A percentile compares a stretch with the other conserved stretches of the same genome.
These are phyloP conservation scores for Yamadazyma nakazawae DNA, from an alignment of 805 yeast genomes.

Conservation along the genomic window DNA sequence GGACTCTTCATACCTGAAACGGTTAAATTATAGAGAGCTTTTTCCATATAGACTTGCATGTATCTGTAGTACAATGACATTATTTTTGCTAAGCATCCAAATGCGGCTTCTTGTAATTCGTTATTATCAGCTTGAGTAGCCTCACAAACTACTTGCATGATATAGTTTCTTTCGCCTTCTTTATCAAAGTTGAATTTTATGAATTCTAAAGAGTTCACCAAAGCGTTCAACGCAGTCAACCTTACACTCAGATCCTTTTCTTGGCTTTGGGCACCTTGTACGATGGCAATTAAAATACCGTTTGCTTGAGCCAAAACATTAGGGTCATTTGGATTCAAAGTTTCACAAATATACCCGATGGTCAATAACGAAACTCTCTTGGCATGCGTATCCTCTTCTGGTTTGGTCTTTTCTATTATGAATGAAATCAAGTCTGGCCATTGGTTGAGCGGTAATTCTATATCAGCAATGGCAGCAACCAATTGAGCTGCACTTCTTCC, in stretches of 20 bases:
- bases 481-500: slow-evolving; percentile 89
- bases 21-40: slow-evolving; percentile 87
- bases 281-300: slow-evolving; percentile 91
- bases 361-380: slow-evolving; percentile 86
- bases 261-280: slow-evolving; percentile 87
- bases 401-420: slow-evolving; percentile 81
- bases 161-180: slow-evolving; percentile 93
- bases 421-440: slow-evolving; percentile 86
- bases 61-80: slow-evolving; percentile 84
- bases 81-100: slow-evolving; percentile 90
- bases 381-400: slow-evolving; percentile 71
- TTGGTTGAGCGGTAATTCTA: slow-evolving; percentile 81
- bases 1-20: slow-evolving; percentile 85
- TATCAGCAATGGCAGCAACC: slow-evolving; percentile 95
- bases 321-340: slow-evolving; percentile 79
- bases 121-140: slow-evolving; percentile 88
- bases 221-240: slow-evolving; percentile 86
- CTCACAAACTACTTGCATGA: slow-evolving; percentile 98
- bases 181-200: slow-evolving; percentile 83
- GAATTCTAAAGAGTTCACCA: slow-evolving; percentile 86
- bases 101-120: slow-evolving; percentile 89
- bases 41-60: slow-evolving; percentile 96
- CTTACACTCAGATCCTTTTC: slow-evolving; percentile 77
- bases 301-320: slow-evolving; percentile 80
- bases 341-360: slow-evolving; percentile 94